phyloP scores from a whole-genome alignment of 371 early-diverging fungal genomes.

The Circinella minor region DNA sequence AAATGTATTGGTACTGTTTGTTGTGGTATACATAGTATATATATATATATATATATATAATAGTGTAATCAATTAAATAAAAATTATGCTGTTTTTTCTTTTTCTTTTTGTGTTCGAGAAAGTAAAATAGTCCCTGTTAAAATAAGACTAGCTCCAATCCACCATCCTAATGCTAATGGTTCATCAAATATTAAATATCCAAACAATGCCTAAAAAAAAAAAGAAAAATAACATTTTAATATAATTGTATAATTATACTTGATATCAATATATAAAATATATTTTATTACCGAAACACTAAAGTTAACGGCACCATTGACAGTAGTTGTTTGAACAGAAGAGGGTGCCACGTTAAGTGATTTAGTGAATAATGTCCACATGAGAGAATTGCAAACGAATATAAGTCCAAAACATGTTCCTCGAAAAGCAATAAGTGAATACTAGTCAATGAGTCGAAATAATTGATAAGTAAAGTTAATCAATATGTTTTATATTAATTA shows the following conservation, averaged over 20 bases:
- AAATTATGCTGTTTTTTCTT: constrained; percentile 20
- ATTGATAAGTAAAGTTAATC: neutral
- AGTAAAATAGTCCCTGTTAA: constrained; percentile 63
- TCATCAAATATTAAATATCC: constrained; percentile 74
- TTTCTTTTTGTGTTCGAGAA: constrained; percentile 39
- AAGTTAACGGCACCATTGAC: constrained; percentile 79
- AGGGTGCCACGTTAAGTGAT: constrained; percentile 70
- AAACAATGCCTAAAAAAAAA: constrained; percentile 56
- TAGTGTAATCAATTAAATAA: neutral
- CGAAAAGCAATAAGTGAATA: constrained; percentile 52
- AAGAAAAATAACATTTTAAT: neutral
- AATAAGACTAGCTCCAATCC: constrained; percentile 79
- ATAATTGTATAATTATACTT: neutral
- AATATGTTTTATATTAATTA: neutral
- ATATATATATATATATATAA: neutral
- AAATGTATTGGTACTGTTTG: neutral
- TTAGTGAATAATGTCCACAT: constrained; percentile 88
- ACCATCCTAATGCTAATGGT: constrained; percentile 72
- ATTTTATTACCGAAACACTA: constrained; percentile 59
- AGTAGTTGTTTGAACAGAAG: constrained; percentile 73
- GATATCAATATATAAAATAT: no score
- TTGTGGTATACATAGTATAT: constrained; percentile 2
- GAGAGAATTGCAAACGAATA: constrained; percentile 71
- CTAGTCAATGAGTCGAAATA: constrained; percentile 11
- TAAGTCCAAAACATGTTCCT: constrained; percentile 54